Conservation (phyloP, 2,329 filamentous ascomycete species). For the Fusarium piperis region DNA sequence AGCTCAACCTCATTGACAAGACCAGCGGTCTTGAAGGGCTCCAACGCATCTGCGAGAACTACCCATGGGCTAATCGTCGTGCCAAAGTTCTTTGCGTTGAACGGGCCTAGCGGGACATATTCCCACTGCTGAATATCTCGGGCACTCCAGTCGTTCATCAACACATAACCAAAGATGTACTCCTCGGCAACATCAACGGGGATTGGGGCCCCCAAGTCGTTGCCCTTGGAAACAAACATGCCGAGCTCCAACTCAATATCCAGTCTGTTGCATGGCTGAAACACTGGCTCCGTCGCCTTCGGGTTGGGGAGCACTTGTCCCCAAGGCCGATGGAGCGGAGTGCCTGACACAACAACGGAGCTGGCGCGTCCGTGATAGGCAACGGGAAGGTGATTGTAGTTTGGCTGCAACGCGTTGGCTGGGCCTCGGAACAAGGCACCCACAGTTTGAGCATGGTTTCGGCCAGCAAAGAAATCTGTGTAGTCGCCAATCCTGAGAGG, state of each 20-base stretch:
- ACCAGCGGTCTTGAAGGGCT: slow-evolving; percentile 35
- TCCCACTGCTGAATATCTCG: slow-evolving; percentile 70
- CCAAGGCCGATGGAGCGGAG: slow-evolving; percentile 74
- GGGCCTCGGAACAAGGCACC: slow-evolving; percentile 78
- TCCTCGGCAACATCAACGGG: slow-evolving; percentile 72
- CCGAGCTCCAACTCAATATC: slow-evolving; percentile 84
- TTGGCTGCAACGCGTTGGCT: slow-evolving; percentile 78
- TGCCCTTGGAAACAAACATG: slow-evolving; percentile 75
- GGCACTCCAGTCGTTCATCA: slow-evolving; percentile 73
- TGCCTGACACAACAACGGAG: slow-evolving; percentile 79
- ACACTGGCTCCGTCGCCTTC: slow-evolving; percentile 60
- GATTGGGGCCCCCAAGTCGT: slow-evolving; percentile 72
- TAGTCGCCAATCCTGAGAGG: slow-evolving; percentile 85
- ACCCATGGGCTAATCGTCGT: slow-evolving; percentile 72
- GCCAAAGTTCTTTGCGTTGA: slow-evolving; percentile 69
- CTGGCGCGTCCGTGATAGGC: slow-evolving; percentile 83
- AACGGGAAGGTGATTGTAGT: slow-evolving; percentile 83
- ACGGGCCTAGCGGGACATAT: slow-evolving; percentile 69
- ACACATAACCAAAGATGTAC: slow-evolving; percentile 74
- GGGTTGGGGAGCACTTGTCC: slow-evolving; percentile 72
- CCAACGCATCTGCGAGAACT: slow-evolving; percentile 67
- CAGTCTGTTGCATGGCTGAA: slow-evolving; percentile 67
- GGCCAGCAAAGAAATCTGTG: slow-evolving; percentile 84
- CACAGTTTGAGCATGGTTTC: slow-evolving; percentile 77
- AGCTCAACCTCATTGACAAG: slow-evolving; percentile 47